Conservation (phyloP, 2,329 filamentous ascomycete species). For the Xylaria sp. region DNA sequence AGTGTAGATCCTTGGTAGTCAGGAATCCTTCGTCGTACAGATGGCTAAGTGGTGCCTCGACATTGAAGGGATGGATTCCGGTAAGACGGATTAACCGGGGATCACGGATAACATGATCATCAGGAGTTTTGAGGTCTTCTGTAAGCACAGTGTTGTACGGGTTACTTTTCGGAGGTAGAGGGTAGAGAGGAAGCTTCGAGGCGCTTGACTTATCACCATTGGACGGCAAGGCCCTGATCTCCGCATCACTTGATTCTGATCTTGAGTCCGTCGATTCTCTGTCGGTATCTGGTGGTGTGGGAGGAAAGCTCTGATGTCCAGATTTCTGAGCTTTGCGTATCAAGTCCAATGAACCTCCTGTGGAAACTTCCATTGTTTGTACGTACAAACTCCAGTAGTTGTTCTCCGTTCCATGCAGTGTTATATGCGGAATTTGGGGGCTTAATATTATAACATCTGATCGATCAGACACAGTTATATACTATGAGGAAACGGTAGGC, state of each 20-base stretch:
- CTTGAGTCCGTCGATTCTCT: conserved; percentile 46
- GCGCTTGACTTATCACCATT: conserved; percentile 28
- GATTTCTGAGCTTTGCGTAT: neutral
- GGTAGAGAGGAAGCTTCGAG: conserved; percentile 49
- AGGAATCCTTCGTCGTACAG: conserved; percentile 83
- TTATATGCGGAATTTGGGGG: neutral
- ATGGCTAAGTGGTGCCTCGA: conserved; percentile 79
- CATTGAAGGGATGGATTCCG: conserved; percentile 89
- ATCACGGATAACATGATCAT: conserved; percentile 80
- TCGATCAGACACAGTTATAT: neutral
- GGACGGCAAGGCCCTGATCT: conserved; percentile 20
- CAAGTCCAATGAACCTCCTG: neutral
- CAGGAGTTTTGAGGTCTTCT: conserved; percentile 83
- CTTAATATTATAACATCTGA: neutral
- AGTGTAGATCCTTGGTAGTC: conserved; percentile 86
- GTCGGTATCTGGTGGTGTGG: conserved; percentile 49
- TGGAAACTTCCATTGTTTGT: conserved; percentile 13
- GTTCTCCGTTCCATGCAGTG: neutral
- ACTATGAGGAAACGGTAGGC: neutral
- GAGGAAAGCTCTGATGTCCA: conserved; percentile 39
- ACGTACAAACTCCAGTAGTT: neutral
- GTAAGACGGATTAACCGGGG: conserved; percentile 83
- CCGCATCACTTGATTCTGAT: conserved; percentile 37
- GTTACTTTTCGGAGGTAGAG: conserved; percentile 70
- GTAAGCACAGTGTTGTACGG: conserved; percentile 66